Conservation (phyloP, 768 basidiomycete genomes). For the Panaeolus papilionaceus region DNA sequence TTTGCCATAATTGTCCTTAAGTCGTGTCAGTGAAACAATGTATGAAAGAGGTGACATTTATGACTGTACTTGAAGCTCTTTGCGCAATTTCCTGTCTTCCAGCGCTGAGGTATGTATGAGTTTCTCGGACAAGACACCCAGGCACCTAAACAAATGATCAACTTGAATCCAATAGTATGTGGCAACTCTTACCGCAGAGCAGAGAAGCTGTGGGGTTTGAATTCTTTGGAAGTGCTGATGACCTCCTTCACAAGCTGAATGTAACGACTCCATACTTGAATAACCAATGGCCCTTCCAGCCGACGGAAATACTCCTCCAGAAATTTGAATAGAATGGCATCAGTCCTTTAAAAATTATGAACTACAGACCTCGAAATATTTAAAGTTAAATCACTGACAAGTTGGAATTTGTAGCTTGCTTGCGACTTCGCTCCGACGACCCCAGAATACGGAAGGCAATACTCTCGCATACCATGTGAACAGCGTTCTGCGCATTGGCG, state of each 20-base stretch:
- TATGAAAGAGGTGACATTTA: neutral
- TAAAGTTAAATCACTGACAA: conserved; percentile 53
- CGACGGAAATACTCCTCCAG: conserved; percentile 84
- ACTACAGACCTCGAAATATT: neutral
- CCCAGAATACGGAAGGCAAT: conserved; percentile 66
- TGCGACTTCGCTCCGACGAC: conserved; percentile 63
- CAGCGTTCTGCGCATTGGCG: conserved; percentile 83
- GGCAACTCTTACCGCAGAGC: conserved; percentile 63
- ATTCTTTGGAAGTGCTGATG: conserved; percentile 65
- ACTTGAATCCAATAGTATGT: neutral
- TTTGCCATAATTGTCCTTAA: conserved; percentile 83
- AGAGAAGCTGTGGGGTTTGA: conserved; percentile 74
- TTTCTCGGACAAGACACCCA: conserved; percentile 82
- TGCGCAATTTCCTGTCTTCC: conserved; percentile 86
- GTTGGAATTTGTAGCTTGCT: conserved; percentile 65
- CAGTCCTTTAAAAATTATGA: conserved; percentile 55
- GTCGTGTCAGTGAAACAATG: neutral
- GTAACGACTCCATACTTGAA: conserved; percentile 90
- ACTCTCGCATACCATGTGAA: conserved; percentile 89
- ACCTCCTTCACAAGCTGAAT: conserved; percentile 83
- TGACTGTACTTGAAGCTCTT: conserved; percentile 78
- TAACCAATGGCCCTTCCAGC: conserved; percentile 88
- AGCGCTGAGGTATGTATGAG: conserved; percentile 88
- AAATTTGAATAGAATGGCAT: conserved; percentile 79
- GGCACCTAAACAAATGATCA: conserved; percentile 54